These are phyloP conservation scores for Pelargonium citronellum DNA, from an alignment of 441 rosid species.

Conservation along the genomic window DNA sequence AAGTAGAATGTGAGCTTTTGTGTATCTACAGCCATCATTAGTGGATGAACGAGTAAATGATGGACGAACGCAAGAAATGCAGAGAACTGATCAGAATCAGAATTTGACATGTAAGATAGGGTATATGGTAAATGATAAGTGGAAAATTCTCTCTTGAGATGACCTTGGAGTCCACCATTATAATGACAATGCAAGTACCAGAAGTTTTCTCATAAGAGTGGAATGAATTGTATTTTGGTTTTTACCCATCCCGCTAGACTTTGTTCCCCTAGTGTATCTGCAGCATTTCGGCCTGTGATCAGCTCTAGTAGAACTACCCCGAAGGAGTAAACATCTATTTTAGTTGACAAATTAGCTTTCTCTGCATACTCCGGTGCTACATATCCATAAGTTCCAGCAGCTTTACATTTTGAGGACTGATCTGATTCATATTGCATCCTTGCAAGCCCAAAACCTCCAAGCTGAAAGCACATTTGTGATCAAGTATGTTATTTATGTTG, in stretches of 20 bases:
- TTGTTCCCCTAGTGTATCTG: conserved; percentile 19
- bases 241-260: conserved; percentile 34
- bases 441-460: conserved; percentile 46
- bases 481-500: background rate
- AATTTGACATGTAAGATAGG: background rate
- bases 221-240: conserved; percentile 6
- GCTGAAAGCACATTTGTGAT: conserved; percentile 20
- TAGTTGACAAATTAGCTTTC: conserved; percentile 29
- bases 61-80: background rate
- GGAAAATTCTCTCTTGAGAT: background rate
- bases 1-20: background rate
- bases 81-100: background rate
- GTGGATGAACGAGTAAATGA: background rate
- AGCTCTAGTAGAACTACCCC: conserved; percentile 47
- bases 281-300: conserved; percentile 28
- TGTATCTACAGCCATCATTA: background rate
- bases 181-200: background rate
- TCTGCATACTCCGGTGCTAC: conserved; percentile 45
- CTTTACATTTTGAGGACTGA: conserved; percentile 24
- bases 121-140: background rate
- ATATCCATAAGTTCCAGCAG: conserved; percentile 33
- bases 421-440: conserved; percentile 18
- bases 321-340: conserved; percentile 51
- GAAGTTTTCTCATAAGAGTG: background rate
- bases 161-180: background rate